A percentile compares a stretch with the other conserved stretches of the same genome.
phyloP scores from a whole-genome alignment of 2,329 filamentous ascomycete species.

The Neofusicoccum kwambonambiense region DNA sequence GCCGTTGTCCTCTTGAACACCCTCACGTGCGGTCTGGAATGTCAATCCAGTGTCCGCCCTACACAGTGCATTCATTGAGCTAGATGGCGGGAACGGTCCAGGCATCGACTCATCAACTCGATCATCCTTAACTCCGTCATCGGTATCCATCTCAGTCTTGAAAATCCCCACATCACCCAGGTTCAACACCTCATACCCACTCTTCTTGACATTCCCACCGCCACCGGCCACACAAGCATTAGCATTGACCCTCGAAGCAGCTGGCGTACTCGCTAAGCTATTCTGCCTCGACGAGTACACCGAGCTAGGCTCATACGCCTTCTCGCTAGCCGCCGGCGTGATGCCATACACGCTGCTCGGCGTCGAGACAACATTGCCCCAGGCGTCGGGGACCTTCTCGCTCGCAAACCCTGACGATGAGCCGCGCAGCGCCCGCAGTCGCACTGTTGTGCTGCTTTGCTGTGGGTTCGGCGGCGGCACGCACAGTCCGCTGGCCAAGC shows the following conservation, averaged over 20 bases:
- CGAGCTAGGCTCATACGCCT: conserved; percentile 25
- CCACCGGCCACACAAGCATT: background rate
- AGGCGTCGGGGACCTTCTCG: conserved; percentile 34
- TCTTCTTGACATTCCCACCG: background rate
- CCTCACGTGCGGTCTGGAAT: background rate
- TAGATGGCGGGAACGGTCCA: background rate
- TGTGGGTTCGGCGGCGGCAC: background rate
- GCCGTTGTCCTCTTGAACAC: background rate
- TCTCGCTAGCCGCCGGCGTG: background rate
- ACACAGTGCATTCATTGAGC: background rate
- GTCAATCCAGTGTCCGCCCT: background rate
- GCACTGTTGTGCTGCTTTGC: background rate
- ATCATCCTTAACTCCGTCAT: background rate
- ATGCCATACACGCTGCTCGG: background rate
- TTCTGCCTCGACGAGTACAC: conserved; percentile 41
- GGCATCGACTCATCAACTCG: background rate
- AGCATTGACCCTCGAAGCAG: background rate
- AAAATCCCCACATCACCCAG: background rate
- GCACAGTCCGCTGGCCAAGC: background rate
- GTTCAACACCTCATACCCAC: conserved; percentile 8
- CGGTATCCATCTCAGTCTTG: background rate
- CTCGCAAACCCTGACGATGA: conserved; percentile 5
- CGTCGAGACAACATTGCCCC: conserved; percentile 33
- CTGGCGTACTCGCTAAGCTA: conserved; percentile 23
- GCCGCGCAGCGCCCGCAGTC: background rate